Evolutionary conservation across 2,329 filamentous ascomycete genomes (phyloP).

Genomic region (Amauroascus niger): DNA sequence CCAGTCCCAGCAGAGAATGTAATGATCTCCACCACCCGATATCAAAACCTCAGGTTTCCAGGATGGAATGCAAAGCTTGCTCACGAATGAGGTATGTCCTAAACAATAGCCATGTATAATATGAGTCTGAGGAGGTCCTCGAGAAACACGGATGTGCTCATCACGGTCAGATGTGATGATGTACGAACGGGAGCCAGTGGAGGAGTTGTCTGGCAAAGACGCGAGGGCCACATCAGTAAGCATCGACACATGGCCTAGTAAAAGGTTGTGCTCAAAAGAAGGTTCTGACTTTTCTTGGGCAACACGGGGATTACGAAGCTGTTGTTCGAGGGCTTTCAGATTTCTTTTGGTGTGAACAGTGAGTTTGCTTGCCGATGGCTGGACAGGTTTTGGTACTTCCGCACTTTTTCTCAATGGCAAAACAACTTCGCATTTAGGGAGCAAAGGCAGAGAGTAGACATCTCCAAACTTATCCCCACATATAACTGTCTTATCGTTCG

Average conservation of each 20-base stretch:
- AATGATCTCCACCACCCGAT: constrained; percentile 76
- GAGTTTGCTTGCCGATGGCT: constrained; percentile 46
- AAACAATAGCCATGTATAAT: constrained; percentile 85
- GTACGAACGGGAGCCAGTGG: constrained; percentile 45
- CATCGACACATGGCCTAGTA: constrained; percentile 92
- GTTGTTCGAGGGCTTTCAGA: constrained; percentile 47
- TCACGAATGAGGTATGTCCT: constrained; percentile 78
- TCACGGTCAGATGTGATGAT: constrained; percentile 61
- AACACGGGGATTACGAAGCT: constrained; percentile 40
- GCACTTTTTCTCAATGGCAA: constrained; percentile 26
- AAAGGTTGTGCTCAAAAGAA: constrained; percentile 62
- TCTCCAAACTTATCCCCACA: constrained; percentile 94
- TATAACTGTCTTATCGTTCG: constrained; percentile 63
- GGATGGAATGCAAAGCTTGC: constrained; percentile 57
- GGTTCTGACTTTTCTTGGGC: constrained; percentile 40
- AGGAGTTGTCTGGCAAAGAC: constrained; percentile 38
- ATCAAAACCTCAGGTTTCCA: constrained; percentile 55
- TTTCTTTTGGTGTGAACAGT: constrained; percentile 57
- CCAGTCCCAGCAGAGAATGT: constrained; percentile 80
- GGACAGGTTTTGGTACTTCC: constrained; percentile 31
- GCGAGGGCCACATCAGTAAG: constrained; percentile 63
- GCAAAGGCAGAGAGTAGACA: constrained; percentile 76
- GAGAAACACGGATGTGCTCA: constrained; percentile 80
- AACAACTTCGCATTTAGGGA: constrained; percentile 36
- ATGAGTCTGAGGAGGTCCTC: constrained; percentile 70